Evolutionary conservation across 1,284 basidiomycete species (phyloP), one percentile per base, ranked within the genome.

Genomic region (Puccinia polysora): DNA sequence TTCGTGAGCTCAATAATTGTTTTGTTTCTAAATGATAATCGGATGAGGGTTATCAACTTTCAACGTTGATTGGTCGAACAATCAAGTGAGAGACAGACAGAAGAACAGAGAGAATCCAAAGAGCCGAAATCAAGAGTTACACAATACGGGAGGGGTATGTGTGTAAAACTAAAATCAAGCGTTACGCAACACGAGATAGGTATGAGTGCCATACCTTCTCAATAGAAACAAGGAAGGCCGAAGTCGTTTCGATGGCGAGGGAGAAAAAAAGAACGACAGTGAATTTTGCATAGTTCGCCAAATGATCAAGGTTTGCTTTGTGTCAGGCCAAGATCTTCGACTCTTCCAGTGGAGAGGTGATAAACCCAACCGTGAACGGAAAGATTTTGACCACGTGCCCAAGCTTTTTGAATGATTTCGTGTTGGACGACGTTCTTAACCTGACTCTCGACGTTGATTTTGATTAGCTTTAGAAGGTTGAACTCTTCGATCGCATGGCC

Each of bases 301-400:
- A 49, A 4, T 12, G 23, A 56, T 36, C 38, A 56, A 67, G 50
- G 50, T 4, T 53, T 40, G 20, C 23, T 65, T 45, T 74, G 62
- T 30, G 70, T 71, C 7, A 75, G 69, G 15, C 45, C 50, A 1
- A 75, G 55, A 62, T 75, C 74, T 30, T 74, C 63, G 7, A 76
- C 53, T 55, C 71, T 74, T 5, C 75, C 75, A n/a, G 67, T 73
- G 4, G 63, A 65, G 20, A 76, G 59, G 73, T 76, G 73, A 50
- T 75, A 76, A 14, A 76, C 75, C 74, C 70, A 67, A 65, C 74
- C 75, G 49, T 75, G 73, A 20, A 76, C 68, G 18, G 60, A 60
- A 14, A 76, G 30, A 7, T 65, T 43, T 62, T 74, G 69, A 38
- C 75, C 75, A 14, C 34, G 40, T 56, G 60, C 67, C 65, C 73